Conservation (phyloP, 805 yeast species). For the Sungouiella thailandica region DNA sequence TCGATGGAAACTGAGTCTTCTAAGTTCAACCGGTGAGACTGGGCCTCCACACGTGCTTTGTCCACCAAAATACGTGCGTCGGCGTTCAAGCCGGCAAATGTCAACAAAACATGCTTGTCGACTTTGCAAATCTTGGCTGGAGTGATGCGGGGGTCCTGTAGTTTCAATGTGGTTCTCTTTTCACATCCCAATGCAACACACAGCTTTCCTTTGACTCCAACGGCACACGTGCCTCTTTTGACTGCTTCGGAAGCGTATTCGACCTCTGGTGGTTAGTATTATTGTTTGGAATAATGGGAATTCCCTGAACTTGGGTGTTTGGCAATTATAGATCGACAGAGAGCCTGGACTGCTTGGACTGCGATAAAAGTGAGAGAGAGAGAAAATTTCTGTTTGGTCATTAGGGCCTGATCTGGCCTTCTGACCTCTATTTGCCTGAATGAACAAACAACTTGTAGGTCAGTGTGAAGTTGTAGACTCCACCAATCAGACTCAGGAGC, state of each 20-base stretch:
- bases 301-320: not conserved
- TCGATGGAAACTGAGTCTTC: slow-evolving; percentile 93
- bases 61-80: slow-evolving; percentile 94
- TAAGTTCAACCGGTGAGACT: slow-evolving; percentile 85
- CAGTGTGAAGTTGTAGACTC: too few species aligned
- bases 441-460: too few species aligned
- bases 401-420: too few species aligned
- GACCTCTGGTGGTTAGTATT: slow-evolving; percentile 57
- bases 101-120: slow-evolving; percentile 85
- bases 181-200: slow-evolving; percentile 95
- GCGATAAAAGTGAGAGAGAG: too few species aligned
- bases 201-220: slow-evolving; percentile 87
- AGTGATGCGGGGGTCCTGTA: slow-evolving; percentile 94
- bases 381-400: too few species aligned
- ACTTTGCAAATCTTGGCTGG: slow-evolving; percentile 91
- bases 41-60: slow-evolving; percentile 95
- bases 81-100: slow-evolving; percentile 98
- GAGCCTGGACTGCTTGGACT: too few species aligned
- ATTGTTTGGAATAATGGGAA: not conserved
- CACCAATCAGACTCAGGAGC: too few species aligned
- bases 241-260: slow-evolving; percentile 98
- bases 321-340: too few species aligned
- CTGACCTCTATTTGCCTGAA: too few species aligned
- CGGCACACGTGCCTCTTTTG: slow-evolving; percentile 96
- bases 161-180: slow-evolving; percentile 87